Base-by-base conservation (phyloP, 352 stramenopile species). In the Phytophthora nicotianae region DNA sequence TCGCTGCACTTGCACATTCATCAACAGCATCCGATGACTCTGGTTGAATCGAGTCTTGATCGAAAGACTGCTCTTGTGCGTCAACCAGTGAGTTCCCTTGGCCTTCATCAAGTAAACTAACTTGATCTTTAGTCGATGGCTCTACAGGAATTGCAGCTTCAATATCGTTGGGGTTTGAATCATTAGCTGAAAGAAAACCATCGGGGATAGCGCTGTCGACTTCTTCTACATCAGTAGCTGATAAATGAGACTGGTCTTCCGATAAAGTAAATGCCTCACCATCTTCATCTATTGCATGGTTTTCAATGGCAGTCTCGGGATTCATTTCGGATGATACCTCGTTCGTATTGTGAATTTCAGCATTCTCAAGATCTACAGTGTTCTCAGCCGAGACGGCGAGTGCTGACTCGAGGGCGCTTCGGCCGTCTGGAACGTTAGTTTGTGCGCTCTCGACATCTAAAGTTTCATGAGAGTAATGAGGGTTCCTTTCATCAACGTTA, bases 1-100 rank as follows among this genome's bases (percentile, higher is more conserved):
- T 20, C 27, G 45, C 42, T 33, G 32, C 6, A 21, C 11, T 24
- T 35, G 29, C 29, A 35, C 23, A 14, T n/a, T 53, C 50, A 24
- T 55, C 42, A 7, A 5, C 19, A 26, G 10, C 51, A 7, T 45
- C 51, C 0, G n/a, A 35, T n/a, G 51, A 23, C 17, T 48, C 20
- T 27, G 38, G 20, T 9, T 65, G n/a, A 29, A 21, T 37, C n/a
- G 9, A 4, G 21, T 54, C 26, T 50, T 62, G 50, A 23, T n/a
- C 38, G 11, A 11, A 7, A 33, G 13, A 52, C 41, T 50, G 41
- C n/a, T 51, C 42, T 11, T 35, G 11, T 20, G 11, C 11, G 38
- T 62, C 38, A 33, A 24, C 4, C 19, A 19, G 5, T 37, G 19
- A 4, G 27, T 17, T 17, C 9, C 13, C 27, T 47, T 27, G 43